Conservation (phyloP, 345 rosid species). For the Hypericum perforatum region DNA sequence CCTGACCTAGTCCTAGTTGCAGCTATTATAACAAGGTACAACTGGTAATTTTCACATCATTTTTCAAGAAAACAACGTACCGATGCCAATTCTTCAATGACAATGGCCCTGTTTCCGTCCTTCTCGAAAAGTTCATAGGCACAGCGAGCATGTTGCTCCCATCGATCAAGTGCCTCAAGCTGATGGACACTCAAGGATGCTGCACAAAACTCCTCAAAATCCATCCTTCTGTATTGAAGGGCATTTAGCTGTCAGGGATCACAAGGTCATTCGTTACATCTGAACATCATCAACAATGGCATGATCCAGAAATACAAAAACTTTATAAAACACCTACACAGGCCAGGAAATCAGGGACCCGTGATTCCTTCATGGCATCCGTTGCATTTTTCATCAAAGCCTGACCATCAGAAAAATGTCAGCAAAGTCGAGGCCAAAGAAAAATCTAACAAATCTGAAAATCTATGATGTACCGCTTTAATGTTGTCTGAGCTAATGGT, state of each 20-base stretch:
- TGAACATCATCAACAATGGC: conserved; percentile 1
- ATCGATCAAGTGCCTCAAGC: conserved; percentile 70
- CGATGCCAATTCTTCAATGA: conserved; percentile 89
- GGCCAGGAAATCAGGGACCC: conserved; percentile 57
- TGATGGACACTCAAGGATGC: conserved; percentile 89
- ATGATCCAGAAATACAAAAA: conserved; percentile 8
- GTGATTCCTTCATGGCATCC: conserved; percentile 85
- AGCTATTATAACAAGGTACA: no score
- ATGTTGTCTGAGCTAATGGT: conserved; percentile 57
- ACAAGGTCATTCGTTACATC: conserved; percentile 7
- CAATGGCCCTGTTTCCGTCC: conserved; percentile 79
- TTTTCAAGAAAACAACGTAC: conserved; percentile 32
- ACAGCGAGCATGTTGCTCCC: conserved; percentile 77
- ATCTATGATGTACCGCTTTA: no score
- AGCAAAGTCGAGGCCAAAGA: no score
- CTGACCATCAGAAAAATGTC: conserved; percentile 20
- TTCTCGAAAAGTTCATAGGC: conserved; percentile 89
- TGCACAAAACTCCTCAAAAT: conserved; percentile 92
- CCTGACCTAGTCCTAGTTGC: no score
- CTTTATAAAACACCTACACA: conserved; percentile 32
- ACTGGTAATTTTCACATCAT: no score
- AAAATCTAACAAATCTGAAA: no score
- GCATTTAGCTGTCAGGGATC: conserved; percentile 52
- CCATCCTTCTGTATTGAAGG: conserved; percentile 86
- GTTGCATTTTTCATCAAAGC: conserved; percentile 72